phyloP scores from a whole-genome alignment of 1,284 basidiomycete species.

The Tilletia indica region DNA sequence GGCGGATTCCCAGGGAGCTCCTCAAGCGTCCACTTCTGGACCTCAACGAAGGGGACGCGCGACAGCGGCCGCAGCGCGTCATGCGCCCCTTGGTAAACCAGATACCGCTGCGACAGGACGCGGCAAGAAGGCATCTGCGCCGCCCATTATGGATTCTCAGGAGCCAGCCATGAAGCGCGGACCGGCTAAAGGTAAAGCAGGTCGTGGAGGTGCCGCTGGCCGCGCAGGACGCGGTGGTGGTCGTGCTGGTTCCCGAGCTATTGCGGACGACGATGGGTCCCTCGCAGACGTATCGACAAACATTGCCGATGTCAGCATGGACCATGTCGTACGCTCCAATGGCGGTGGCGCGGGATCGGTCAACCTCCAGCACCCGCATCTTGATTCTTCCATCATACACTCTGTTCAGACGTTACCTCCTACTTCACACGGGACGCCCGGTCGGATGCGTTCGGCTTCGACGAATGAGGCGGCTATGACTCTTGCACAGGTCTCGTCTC shows the following conservation, averaged over 20 bases:
- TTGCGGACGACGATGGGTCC: background rate
- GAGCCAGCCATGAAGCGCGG: too few relatives aligned
- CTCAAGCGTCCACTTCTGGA: background rate
- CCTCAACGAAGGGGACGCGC: conserved; percentile 12
- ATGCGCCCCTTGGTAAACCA: background rate
- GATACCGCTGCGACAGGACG: background rate
- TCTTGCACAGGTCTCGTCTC: conserved; percentile 39
- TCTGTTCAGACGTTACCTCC: conserved; percentile 9
- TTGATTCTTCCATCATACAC: background rate
- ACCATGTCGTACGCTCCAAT: background rate
- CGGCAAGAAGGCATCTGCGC: background rate
- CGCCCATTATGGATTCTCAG: too few relatives aligned
- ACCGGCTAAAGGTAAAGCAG: too few relatives aligned
- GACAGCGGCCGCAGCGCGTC: conserved; percentile 4
- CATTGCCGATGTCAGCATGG: background rate
- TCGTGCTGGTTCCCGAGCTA: background rate
- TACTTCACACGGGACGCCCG: conserved; percentile 9
- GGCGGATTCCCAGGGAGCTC: background rate
- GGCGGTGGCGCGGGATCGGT: background rate
- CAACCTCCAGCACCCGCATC: conserved; percentile 10
- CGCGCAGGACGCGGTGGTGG: conserved; percentile 2
- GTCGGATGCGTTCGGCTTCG: conserved; percentile 31
- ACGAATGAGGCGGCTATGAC: conserved; percentile 47
- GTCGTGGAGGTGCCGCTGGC: background rate
- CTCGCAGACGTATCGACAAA: conserved; percentile 11